Base-by-base conservation (phyloP, 768 basidiomycete genomes). In the Asterophora parasitica region DNA sequence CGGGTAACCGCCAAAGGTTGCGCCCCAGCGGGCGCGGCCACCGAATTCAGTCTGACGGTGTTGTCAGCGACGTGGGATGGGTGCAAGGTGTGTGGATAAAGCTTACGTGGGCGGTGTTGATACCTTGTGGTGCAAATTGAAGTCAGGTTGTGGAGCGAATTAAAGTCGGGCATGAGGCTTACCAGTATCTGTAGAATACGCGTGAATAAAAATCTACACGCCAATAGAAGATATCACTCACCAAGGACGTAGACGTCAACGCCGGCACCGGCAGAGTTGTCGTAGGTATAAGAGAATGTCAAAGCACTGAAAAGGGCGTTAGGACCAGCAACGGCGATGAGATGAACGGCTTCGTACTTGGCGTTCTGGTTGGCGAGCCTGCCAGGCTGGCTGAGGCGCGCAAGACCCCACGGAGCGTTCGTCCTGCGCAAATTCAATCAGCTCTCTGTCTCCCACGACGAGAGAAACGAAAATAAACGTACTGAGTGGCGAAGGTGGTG, bases 21-120 rank as follows among this genome's bases (percentile, higher is more conserved):
- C 55, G 16, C 71, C 72, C 65, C 66, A 71, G 4, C 30, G 30
- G 9, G 72, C 73, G 39, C 74, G 70, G 10, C 71, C 71, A 46
- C 61, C 68, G 46, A 75, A 74, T 40, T 70, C 56, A 17, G 46
- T 42, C 69, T 71, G 51, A 15, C 9, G 42, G 31, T 6, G 2
- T 15, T 8, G 23, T 23, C n/a, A 37, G n/a, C n/a, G n/a, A 17
- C 8, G 35, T 20, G n/a, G 12, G 12, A 4, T n/a, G n/a, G n/a
- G n/a, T 4, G 43, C 17, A 36, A 26, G 5, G 9, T 13, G 30
- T 9, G 30, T 33, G 12, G 23, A 5, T 13, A 3, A 23, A 33
- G 7, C 47, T 27, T 41, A 49, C 52, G 20, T 53, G 52, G 15
- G 48, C 15, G 27, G 43, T 53, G 42, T 40, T 36, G 5, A 53